Base-by-base conservation (phyloP, 2,329 filamentous ascomycete species). In the Hypoxylon sp. region DNA sequence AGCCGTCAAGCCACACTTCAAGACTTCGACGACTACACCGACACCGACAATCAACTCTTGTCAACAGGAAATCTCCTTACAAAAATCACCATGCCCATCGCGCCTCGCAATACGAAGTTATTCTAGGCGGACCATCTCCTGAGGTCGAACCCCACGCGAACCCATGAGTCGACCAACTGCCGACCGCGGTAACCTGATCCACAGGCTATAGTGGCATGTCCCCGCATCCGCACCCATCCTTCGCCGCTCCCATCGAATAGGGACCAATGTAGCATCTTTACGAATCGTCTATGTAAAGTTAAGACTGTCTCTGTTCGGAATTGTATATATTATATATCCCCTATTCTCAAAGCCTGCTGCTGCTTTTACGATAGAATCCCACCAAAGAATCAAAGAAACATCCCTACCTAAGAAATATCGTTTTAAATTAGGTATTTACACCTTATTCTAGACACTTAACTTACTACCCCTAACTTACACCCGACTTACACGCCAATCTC, bases 131-230 rank as follows among this genome's bases (percentile, higher is more conserved):
- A 48, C 6, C 42, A 54, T 63, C 53, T 58, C 61, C 42, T 67
- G 60, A 60, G 36, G 48, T 36, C 40, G 54, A 24, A 46, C 45
- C 64, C 59, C 62, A 54, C 65, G n/a, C n/a, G n/a, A n/a, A n/a
- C n/a, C 33, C 45, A 30, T 61, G 42, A 54, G 54, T 38, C 56
- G 63, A 65, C 49, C 51, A 69, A 64, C 63, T 66, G 56, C 63
- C 66, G 60, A 64, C 49, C 42, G 2, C 9, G 52, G 50, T 59
- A 61, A 52, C 55, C 38, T 60, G 63, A 66, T 69, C 59, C 66
- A 59, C 66, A 55, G 62, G 16, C 46, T 55, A 62, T 53, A 38
- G 38, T 54, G 55, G 54, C 36, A 53, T 50, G 55, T 45, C 64
- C 64, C 64, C 64, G 64, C 64, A 48, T 56, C 60, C 44, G 46